A percentile compares a stretch with the other conserved stretches of the same genome.
Evolutionary conservation across 257 asterid genomes (phyloP).

Genomic region (Catharanthus roseus): DNA sequence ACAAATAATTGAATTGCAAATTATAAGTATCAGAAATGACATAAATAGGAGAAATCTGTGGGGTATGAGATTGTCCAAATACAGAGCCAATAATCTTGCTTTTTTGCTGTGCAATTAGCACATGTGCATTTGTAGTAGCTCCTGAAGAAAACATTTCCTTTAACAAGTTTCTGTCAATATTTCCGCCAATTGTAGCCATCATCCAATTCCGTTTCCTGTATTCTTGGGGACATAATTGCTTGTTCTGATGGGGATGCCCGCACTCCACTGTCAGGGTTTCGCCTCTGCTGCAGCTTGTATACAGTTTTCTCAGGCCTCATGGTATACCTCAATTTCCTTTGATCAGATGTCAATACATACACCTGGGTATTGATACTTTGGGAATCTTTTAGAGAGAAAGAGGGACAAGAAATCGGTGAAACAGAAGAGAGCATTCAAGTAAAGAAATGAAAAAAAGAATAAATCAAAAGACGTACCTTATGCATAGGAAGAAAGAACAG

Average conservation of each 20-base stretch:
- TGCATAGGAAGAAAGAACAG: too few relatives aligned
- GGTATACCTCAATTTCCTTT: slow-evolving; percentile 24
- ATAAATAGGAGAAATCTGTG: too few relatives aligned
- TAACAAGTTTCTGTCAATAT: slow-evolving; percentile 90
- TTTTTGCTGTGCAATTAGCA: slow-evolving; percentile 66
- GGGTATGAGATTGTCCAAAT: too few relatives aligned
- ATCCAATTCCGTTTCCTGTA: slow-evolving; percentile 48
- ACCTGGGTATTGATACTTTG: slow-evolving; percentile 24
- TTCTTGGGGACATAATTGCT: slow-evolving; percentile 18
- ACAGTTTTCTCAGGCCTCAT: slow-evolving; percentile 25
- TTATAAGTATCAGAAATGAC: too few relatives aligned
- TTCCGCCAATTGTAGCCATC: slow-evolving; percentile 97
- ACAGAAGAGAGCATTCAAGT: too few relatives aligned
- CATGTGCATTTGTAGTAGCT: slow-evolving; percentile 85
- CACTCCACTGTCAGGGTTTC: slow-evolving; percentile 31
- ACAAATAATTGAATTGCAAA: too few relatives aligned
- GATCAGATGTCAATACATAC: slow-evolving; percentile 30
- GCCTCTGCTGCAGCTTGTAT: slow-evolving; percentile 41
- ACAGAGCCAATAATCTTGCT: too few relatives aligned
- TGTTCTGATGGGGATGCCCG: slow-evolving; percentile 22
- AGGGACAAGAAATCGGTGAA: too few relatives aligned
- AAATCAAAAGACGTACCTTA: too few relatives aligned
- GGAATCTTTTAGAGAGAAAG: too few relatives aligned
- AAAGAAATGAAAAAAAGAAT: too few relatives aligned
- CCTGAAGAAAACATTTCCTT: slow-evolving; percentile 76